Evolutionary conservation across 768 basidiomycete genomes (phyloP), one percentile per base, ranked within the genome.

Genomic region (Suillus decipiens): DNA sequence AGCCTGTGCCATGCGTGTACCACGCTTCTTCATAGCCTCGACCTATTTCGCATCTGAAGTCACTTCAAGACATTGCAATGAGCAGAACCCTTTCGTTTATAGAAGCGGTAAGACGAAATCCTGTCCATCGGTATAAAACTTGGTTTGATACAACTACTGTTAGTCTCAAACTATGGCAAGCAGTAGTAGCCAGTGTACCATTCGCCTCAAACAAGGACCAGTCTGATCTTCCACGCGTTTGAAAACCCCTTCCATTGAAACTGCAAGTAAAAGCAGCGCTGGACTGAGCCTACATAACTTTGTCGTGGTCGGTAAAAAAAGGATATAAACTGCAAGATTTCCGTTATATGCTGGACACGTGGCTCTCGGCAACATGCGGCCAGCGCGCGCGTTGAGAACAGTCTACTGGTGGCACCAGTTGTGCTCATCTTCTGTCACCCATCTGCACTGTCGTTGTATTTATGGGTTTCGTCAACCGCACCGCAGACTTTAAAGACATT

Each of bases 201-300:
- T 80, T 78, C 76, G 76, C 89, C 87, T 91, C 89, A 91, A 90
- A 91, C 89, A 76, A 84, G 83, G 86, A 88, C 80, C 57, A 63
- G 61, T 53, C n/a, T 72, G 67, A 54, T 81, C 70, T 81, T 56
- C 74, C 80, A 76, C 76, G 71, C 56, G 3, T 57, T 65, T 71
- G 61, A 64, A 59, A 68, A 74, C 70, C 64, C 66, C 62, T 45
- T 59, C 39, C 61, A 57, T 67, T 60, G 63, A 24, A 17, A 63
- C 66, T 31, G 41, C 63, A 59, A 55, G 11, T 41, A 33, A 36
- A 28, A 39, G 39, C 41, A 50, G 47, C 53, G 36, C 62, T 64
- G 65, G 66, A 65, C 73, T 72, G 65, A 55, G 71, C 66, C 39
- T 42, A 41, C 34, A n/a, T 61, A 61, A 47, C 64, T 60, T 66